Evolutionary conservation across 495 filamentous ascomycete genomes (phyloP).

Genomic region (Aspergillus olivimuriae): DNA sequence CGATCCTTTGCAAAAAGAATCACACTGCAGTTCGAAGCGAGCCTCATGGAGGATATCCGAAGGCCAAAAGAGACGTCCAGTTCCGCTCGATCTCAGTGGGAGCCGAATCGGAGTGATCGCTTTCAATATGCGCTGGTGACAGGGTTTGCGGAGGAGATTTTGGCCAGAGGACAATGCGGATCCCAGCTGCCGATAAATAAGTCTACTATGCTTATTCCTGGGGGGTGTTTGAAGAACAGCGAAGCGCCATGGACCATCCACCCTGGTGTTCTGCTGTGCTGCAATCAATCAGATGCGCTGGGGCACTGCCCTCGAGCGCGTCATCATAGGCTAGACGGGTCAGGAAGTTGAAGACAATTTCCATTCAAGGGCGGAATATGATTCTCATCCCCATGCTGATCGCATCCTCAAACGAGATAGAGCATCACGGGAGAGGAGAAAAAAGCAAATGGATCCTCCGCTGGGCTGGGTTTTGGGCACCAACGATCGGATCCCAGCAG

Average conservation of each 20-base stretch:
- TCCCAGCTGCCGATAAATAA: background rate
- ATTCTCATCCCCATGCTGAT: constrained; percentile 21
- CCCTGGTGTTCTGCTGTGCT: background rate
- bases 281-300: constrained; percentile 1
- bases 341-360: constrained; percentile 10
- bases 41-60: constrained; percentile 4
- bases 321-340: constrained; percentile 15
- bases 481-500: constrained; percentile 25
- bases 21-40: constrained; percentile 3
- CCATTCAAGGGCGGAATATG: constrained; percentile 19
- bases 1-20: background rate
- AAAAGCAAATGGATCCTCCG: constrained; percentile 10
- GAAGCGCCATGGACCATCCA: background rate
- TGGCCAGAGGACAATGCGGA: background rate
- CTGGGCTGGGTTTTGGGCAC: constrained; percentile 29
- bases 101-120: too few species aligned
- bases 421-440: constrained; percentile 12
- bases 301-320: constrained; percentile 4
- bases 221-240: background rate
- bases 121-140: too few species aligned
- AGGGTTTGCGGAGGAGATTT: background rate
- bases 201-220: too few species aligned
- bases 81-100: too few species aligned
- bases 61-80: too few species aligned
- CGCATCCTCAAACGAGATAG: constrained; percentile 15